Percentiles rank a stretch among this genome's conserved stretches.
Evolutionary conservation across 768 basidiomycete genomes (phyloP).

Genomic region (Tubosaeta sp.): DNA sequence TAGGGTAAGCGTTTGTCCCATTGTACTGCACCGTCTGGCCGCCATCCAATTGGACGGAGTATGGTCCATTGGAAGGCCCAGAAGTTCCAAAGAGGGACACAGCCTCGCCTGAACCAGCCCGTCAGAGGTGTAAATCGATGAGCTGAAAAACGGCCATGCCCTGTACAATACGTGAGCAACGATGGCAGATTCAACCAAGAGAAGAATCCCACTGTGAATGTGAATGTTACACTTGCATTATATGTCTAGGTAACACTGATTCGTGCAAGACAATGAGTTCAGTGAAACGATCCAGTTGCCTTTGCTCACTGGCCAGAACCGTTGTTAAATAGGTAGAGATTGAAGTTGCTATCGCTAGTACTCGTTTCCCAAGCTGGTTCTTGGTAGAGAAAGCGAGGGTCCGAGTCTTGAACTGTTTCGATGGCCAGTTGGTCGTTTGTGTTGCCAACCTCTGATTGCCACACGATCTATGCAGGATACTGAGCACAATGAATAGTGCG

Average conservation of each 20-base stretch:
- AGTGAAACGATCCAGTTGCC: not conserved
- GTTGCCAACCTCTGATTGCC: slow-evolving; percentile 27
- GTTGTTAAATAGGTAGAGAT: slow-evolving; percentile 37
- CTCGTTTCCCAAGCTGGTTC: slow-evolving; percentile 35
- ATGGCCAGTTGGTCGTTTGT: slow-evolving; percentile 7
- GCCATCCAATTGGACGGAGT: slow-evolving; percentile 36
- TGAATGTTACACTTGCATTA: slow-evolving; percentile 33
- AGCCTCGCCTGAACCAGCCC: slow-evolving; percentile 32
- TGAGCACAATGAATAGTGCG: not conserved
- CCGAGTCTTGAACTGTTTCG: slow-evolving; percentile 32
- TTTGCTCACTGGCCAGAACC: slow-evolving; percentile 39
- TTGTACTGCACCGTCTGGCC: slow-evolving; percentile 19
- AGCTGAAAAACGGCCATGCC: slow-evolving; percentile 11
- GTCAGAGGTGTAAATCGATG: not conserved
- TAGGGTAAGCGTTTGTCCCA: slow-evolving; percentile 14
- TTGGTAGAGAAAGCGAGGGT: slow-evolving; percentile 38
- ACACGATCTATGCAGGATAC: slow-evolving; percentile 18
- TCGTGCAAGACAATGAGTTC: not conserved
- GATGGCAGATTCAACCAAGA: not conserved
- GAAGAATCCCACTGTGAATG: slow-evolving; percentile 35
- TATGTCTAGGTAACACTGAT: slow-evolving; percentile 34
- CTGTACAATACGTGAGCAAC: slow-evolving; percentile 12
- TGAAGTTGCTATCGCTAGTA: slow-evolving; percentile 21
- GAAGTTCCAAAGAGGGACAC: slow-evolving; percentile 44
- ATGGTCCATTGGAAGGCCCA: slow-evolving; percentile 33